phyloP scores from a whole-genome alignment of 1,284 basidiomycete genomes.

The Trichosporon sp. region DNA sequence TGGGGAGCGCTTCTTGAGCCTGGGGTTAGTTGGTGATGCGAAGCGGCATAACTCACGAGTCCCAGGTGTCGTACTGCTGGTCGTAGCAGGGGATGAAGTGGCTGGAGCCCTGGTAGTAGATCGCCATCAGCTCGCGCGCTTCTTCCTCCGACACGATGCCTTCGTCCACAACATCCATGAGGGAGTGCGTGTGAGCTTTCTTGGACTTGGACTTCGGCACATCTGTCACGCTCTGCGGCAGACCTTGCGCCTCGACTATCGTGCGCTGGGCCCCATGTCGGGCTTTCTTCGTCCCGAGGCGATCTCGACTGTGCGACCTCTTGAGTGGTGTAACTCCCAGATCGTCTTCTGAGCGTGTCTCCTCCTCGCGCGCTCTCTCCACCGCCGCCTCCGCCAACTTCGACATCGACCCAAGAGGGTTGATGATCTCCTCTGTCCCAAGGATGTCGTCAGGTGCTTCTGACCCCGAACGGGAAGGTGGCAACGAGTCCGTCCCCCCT shows the following conservation, averaged over 20 bases:
- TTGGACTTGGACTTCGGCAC: slow-evolving; percentile 40
- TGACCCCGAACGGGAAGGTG: slow-evolving; percentile 49
- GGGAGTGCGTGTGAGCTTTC: slow-evolving; percentile 51
- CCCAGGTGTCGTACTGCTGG: slow-evolving; percentile 73
- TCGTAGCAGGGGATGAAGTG: slow-evolving; percentile 88
- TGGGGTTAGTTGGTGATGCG: not conserved
- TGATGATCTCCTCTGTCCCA: slow-evolving; percentile 51
- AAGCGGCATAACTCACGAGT: slow-evolving; percentile 52
- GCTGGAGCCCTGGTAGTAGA: slow-evolving; percentile 81
- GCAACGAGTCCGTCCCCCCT: slow-evolving; percentile 37
- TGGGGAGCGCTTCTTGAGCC: slow-evolving; percentile 51
- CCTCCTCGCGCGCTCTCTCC: slow-evolving; percentile 53
- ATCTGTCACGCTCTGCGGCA: slow-evolving; percentile 38
- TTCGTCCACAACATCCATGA: slow-evolving; percentile 54
- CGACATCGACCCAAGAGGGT: slow-evolving; percentile 53
- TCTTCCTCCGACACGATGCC: slow-evolving; percentile 75
- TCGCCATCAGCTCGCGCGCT: slow-evolving; percentile 77
- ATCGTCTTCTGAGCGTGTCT: slow-evolving; percentile 19
- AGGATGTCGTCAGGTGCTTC: slow-evolving; percentile 49
- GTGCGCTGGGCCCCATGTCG: slow-evolving; percentile 34
- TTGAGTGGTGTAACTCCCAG: slow-evolving; percentile 15
- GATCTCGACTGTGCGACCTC: slow-evolving; percentile 23
- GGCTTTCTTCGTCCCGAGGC: slow-evolving; percentile 34
- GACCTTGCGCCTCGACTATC: slow-evolving; percentile 45
- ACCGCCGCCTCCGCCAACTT: slow-evolving; percentile 58